Evolutionary conservation across 2,329 filamentous ascomycete species (phyloP), one percentile per base, ranked within the genome.

Genomic region (Raffaelea ambrosiae): DNA sequence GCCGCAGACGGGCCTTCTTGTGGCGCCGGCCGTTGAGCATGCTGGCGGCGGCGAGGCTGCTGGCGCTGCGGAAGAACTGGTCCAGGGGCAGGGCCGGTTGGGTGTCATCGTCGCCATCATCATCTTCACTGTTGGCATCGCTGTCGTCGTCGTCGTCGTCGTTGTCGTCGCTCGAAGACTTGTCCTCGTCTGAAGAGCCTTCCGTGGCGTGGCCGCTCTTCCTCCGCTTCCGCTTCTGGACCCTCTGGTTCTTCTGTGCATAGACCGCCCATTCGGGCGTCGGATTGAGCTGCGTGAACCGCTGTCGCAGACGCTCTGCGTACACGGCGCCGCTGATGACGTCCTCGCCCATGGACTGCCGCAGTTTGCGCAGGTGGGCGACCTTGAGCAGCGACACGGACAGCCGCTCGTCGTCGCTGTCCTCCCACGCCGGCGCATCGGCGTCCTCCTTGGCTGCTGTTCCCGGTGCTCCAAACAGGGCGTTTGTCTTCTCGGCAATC

Each of bases 391-490:
- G 74, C 14, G 91, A 97, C 43, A 98, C 76, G 7, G 81, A 79
- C 53, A 96, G 70, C 47, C 87, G 79, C 61, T 97, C 93, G 61
- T 98, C 93, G 58, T 98, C 93, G 64, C 90, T 97, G 63, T 98
- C 93, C 56, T 90, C 82, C 93, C 93, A 98, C 1, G 81, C 86
- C 3, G 83, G 74, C 19, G 71, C 70, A 39, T 55, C 31, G 22
- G 44, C 61, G 5, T 61, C 65, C 4, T 68, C 68, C 16, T 67
- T 66, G 2, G 63, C 67, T 4, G 51, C 57, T n/a, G 55, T 40
- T 22, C 43, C 41, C 53, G 33, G 3, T 55, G 55, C 38, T 48
- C 55, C 44, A 54, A 53, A 51, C 44, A 63, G 50, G 54, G 63
- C 46, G 44, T 62, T 48, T 29, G 59, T 52, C 41, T 62, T 59